Percentiles rank a stretch among this genome's conserved stretches.
Evolutionary conservation across 108 stramenopile genomes (phyloP).

Genomic region (Aurantiochytrium sp.): DNA sequence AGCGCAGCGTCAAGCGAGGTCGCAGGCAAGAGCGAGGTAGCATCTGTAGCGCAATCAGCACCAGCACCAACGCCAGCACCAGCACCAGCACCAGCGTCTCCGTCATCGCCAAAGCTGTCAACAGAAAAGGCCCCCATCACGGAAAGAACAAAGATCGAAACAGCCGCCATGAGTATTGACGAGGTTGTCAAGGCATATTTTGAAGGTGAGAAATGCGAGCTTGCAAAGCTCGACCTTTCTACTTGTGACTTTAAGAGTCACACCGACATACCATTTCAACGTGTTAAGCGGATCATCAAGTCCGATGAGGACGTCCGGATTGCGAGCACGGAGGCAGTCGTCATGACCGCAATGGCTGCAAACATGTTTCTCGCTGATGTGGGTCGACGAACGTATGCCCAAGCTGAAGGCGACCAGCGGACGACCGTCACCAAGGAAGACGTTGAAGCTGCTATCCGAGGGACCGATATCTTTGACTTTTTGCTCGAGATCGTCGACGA

Average conservation of each 20-base stretch:
- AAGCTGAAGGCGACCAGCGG: slow-evolving; percentile 18
- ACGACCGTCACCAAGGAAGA: slow-evolving; percentile 79
- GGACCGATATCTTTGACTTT: slow-evolving; percentile 69
- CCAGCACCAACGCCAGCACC: background rate
- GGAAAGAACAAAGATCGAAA: background rate
- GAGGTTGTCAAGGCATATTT: background rate
- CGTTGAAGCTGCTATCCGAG: slow-evolving; percentile 69
- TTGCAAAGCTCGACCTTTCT: background rate
- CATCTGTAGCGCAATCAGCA: too few species aligned
- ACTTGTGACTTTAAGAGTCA: background rate
- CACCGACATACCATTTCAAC: background rate
- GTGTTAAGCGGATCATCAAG: slow-evolving; percentile 25
- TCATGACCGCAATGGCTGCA: background rate
- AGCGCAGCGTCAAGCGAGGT: too few species aligned
- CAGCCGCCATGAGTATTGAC: background rate
- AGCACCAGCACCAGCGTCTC: background rate
- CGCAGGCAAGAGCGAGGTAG: too few species aligned
- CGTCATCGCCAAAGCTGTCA: background rate
- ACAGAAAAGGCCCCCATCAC: background rate
- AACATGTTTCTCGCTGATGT: background rate
- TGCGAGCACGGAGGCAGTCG: background rate
- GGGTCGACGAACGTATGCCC: background rate
- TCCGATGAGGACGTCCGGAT: slow-evolving; percentile 10
- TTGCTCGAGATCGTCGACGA: background rate
- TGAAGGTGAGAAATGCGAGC: background rate